Evolutionary conservation across 2,329 filamentous ascomycete species (phyloP).

Genomic region (Dissoconium aciculare): DNA sequence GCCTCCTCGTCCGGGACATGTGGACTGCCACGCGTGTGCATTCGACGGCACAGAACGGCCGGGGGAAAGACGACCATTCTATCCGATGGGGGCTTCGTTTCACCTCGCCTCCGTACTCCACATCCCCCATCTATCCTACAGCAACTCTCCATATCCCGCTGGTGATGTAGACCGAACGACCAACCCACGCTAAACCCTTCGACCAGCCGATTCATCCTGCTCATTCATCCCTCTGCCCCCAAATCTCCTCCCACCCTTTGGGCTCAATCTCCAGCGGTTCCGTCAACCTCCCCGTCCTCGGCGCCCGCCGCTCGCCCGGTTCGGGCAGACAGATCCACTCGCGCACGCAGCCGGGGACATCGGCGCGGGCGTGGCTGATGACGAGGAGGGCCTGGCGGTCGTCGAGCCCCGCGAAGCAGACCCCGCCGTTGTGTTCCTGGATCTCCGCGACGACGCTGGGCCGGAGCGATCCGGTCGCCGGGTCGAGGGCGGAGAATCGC

Average conservation of each 20-base stretch:
- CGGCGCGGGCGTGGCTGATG: conserved; percentile 79
- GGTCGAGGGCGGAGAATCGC: conserved; percentile 6
- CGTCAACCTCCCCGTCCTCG: conserved; percentile 48
- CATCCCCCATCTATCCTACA: too few species aligned
- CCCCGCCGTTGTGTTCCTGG: conserved; percentile 25
- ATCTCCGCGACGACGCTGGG: conserved; percentile 23
- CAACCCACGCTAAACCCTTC: too few species aligned
- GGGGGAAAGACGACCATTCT: too few species aligned
- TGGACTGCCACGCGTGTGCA: too few species aligned
- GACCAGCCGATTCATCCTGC: too few species aligned
- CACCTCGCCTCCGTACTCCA: too few species aligned
- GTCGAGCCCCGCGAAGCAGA: conserved; percentile 47
- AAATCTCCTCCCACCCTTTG: conserved; percentile 20
- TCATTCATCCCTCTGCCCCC: conserved; percentile 8
- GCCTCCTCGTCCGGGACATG: too few species aligned
- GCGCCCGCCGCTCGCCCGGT: conserved; percentile 45
- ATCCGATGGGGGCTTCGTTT: too few species aligned
- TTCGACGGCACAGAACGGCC: too few species aligned
- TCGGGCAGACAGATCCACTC: conserved; percentile 81
- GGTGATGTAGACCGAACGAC: too few species aligned
- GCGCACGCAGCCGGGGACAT: conserved; percentile 69
- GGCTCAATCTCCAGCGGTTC: conserved; percentile 21
- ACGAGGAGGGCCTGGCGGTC: conserved; percentile 71
- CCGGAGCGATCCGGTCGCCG: conserved; percentile 6
- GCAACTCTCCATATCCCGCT: too few species aligned